Evolutionary conservation across 805 yeast genomes (phyloP).

Genomic region (Kockiozyma suomiensis): DNA sequence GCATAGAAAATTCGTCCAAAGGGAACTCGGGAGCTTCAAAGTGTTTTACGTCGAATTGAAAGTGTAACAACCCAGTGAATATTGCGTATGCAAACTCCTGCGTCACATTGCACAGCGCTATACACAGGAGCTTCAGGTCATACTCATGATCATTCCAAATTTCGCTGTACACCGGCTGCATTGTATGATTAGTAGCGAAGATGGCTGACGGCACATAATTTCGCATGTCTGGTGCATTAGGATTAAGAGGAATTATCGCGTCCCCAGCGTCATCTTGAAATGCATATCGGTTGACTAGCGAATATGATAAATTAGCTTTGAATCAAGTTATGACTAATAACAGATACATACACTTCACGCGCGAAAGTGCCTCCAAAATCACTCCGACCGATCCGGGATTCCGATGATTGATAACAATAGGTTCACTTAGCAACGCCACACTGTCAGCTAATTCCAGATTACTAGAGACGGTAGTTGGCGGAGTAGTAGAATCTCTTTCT

Average conservation of each 20-base stretch:
- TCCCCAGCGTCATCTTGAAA: background rate
- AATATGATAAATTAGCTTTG: background rate
- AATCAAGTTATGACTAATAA: background rate
- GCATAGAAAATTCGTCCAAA: background rate
- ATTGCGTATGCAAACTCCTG: background rate
- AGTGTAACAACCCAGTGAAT: background rate
- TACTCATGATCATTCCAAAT: background rate
- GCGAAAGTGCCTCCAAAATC: background rate
- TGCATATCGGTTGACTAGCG: background rate
- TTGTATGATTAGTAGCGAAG: background rate
- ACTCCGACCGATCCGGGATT: background rate
- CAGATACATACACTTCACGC: background rate
- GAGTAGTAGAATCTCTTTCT: background rate
- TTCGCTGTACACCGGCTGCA: background rate
- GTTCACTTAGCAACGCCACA: too few relatives aligned
- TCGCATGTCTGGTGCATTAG: background rate
- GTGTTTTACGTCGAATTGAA: too few relatives aligned
- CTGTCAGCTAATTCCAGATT: too few relatives aligned
- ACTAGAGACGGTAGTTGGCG: background rate
- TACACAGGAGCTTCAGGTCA: constrained; percentile 11
- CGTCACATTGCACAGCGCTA: constrained; percentile 3
- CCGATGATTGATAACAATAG: background rate
- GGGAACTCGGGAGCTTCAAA: background rate
- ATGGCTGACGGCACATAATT: background rate
- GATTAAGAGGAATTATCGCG: background rate